Percentiles rank a stretch among this genome's conserved stretches.
phyloP scores from a whole-genome alignment of 1,284 basidiomycete species.

The Gomphus sp. region DNA sequence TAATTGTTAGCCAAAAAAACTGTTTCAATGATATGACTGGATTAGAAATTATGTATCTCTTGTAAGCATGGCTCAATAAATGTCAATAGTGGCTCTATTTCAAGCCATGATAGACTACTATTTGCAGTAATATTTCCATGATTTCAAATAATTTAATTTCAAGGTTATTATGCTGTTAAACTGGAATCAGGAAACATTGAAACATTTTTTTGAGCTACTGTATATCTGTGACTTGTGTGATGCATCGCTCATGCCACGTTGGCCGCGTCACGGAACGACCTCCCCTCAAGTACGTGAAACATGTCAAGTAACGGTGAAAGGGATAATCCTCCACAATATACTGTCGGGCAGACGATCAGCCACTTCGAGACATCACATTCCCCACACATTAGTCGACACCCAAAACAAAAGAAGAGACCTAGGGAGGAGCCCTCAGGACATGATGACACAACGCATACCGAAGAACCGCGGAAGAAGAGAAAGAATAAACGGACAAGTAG shows the following conservation, averaged over 20 bases:
- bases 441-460: not conserved
- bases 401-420: not conserved
- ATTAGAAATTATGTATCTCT: too few relatives aligned
- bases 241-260: not conserved
- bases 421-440: not conserved
- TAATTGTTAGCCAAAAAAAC: too few relatives aligned
- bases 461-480: not conserved
- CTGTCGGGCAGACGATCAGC: conserved; percentile 32
- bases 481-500: not conserved
- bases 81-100: too few relatives aligned
- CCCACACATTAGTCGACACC: not conserved
- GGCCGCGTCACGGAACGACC: not conserved
- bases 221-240: too few relatives aligned
- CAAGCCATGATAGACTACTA: too few relatives aligned
- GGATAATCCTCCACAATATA: conserved; percentile 27
- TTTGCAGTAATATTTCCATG: too few relatives aligned
- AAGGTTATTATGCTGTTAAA: too few relatives aligned
- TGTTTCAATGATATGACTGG: too few relatives aligned
- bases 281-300: not conserved
- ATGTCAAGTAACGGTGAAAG: conserved; percentile 18
- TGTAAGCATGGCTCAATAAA: too few relatives aligned
- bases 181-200: too few relatives aligned
- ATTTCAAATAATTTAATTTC: too few relatives aligned
- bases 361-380: conserved; percentile 21
- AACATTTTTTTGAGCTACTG: too few relatives aligned